These are phyloP conservation scores for Macrophomina tecta DNA, from an alignment of 2,329 filamentous ascomycete genomes.

Conservation along the genomic window DNA sequence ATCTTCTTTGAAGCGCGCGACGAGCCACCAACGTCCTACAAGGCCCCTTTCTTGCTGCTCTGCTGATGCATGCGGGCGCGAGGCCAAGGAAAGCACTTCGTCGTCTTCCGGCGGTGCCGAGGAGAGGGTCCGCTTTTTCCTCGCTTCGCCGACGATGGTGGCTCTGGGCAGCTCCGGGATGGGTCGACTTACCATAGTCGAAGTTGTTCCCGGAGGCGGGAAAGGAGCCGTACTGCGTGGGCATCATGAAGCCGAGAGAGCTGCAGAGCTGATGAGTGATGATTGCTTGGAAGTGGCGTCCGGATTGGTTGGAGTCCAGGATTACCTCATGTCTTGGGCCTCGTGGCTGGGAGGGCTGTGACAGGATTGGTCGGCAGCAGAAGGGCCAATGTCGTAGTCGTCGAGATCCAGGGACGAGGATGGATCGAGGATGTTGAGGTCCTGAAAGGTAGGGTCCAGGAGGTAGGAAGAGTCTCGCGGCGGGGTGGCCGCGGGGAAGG, in stretches of 20 bases:
- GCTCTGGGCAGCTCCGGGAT: conserved; percentile 2
- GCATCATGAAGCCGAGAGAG: conserved; percentile 48
- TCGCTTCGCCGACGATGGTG: conserved; percentile 1
- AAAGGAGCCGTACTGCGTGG: conserved; percentile 45
- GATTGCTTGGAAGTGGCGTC: conserved; percentile 7
- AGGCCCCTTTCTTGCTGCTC: conserved; percentile 3
- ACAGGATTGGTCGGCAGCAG: conserved; percentile 32
- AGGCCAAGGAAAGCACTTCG: neutral
- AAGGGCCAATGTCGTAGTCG: conserved; percentile 8
- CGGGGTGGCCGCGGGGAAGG: conserved; percentile 11
- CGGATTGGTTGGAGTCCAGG: conserved; percentile 4
- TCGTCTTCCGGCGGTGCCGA: conserved; percentile 2
- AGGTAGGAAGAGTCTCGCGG: conserved; percentile 7
- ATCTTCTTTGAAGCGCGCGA: neutral
- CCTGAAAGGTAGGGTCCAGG: conserved; percentile 25
- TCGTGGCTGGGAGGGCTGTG: conserved; percentile 33
- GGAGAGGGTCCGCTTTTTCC: conserved; percentile 15
- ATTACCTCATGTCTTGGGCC: conserved; percentile 49
- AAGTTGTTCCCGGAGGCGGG: conserved; percentile 39
- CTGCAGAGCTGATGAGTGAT: conserved; percentile 33
- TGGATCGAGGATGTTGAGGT: conserved; percentile 24
- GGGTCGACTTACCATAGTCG: conserved; percentile 29
- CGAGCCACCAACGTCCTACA: neutral
- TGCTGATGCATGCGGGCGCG: neutral
- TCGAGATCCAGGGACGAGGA: conserved; percentile 13